Evolutionary conservation across 164 flowering plant genomes (phyloP).

Genomic region (Macadamia tetraphylla): DNA sequence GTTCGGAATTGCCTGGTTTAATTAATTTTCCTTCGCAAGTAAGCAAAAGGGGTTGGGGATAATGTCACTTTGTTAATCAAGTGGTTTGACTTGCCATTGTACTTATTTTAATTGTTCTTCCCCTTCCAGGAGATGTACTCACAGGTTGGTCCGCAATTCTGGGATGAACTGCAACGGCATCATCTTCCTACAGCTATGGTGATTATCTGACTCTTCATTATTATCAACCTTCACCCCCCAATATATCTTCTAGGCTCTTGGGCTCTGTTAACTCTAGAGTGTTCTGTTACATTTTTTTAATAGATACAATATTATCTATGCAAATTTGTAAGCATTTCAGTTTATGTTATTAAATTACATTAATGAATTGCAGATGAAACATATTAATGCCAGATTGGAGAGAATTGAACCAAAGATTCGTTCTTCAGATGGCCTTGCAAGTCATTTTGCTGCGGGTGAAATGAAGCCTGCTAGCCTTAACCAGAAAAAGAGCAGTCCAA

Average conservation of each 20-base stretch:
- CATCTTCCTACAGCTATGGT: conserved; percentile 79
- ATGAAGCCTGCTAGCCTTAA: conserved; percentile 38
- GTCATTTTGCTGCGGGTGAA: conserved; percentile 39
- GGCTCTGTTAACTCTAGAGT: not conserved
- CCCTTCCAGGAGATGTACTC: conserved; percentile 86
- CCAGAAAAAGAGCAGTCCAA: conserved; percentile 85
- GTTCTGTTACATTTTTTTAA: not conserved
- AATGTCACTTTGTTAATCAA: not conserved
- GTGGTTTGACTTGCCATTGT: not conserved
- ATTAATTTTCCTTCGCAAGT: too few relatives aligned
- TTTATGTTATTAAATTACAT: not conserved
- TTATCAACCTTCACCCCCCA: not conserved
- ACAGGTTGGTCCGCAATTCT: conserved; percentile 84
- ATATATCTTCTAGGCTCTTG: not conserved
- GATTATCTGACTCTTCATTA: not conserved
- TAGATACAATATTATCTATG: not conserved
- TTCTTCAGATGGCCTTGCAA: conserved; percentile 47
- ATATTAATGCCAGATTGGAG: conserved; percentile 89
- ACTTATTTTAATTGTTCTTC: conserved; percentile 2
- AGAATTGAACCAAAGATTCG: conserved; percentile 75
- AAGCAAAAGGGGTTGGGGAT: too few relatives aligned
- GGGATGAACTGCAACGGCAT: conserved; percentile 89
- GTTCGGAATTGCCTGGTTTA: not conserved
- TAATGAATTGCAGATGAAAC: conserved; percentile 57
- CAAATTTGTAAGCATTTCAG: not conserved